Evolutionary conservation across 2,329 filamentous ascomycete species (phyloP).

Genomic region (Ophiostoma triangulosporum): DNA sequence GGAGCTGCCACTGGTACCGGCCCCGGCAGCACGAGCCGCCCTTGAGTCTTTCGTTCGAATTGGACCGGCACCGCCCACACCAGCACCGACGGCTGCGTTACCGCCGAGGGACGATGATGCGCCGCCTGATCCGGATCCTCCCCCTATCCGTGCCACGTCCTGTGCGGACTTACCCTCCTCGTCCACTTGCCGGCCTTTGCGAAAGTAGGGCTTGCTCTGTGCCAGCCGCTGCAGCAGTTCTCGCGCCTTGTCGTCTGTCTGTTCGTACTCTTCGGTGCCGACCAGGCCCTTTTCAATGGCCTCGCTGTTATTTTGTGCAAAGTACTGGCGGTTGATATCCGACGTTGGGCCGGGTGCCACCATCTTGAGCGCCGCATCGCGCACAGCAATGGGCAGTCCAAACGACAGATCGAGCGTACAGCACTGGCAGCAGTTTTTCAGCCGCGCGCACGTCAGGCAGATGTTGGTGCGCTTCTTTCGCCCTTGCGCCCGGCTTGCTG

Average conservation of each 20-base stretch:
- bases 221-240: constrained; percentile 76
- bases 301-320: constrained; percentile 91
- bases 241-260: constrained; percentile 91
- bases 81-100: constrained; percentile 39
- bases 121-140: neutral
- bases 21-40: constrained; percentile 33
- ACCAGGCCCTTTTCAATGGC: constrained; percentile 80
- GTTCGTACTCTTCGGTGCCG: constrained; percentile 80
- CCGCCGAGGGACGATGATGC: constrained; percentile 22
- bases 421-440: constrained; percentile 98
- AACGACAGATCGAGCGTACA: constrained; percentile 98
- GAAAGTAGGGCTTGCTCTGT: constrained; percentile 88
- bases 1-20: constrained; percentile 29
- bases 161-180: constrained; percentile 32
- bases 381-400: constrained; percentile 83
- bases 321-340: constrained; percentile 92
- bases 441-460: constrained; percentile 86
- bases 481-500: constrained; percentile 71
- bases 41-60: constrained; percentile 60
- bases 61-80: constrained; percentile 53
- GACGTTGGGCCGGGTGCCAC: constrained; percentile 85
- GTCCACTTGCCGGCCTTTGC: constrained; percentile 68
- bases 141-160: constrained; percentile 18
- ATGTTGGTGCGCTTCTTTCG: constrained; percentile 91
- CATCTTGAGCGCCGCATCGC: constrained; percentile 96